phyloP scores from a whole-genome alignment of 228 moss, liverwort and hornwort genomes.

The Sphagnum magellanicum region DNA sequence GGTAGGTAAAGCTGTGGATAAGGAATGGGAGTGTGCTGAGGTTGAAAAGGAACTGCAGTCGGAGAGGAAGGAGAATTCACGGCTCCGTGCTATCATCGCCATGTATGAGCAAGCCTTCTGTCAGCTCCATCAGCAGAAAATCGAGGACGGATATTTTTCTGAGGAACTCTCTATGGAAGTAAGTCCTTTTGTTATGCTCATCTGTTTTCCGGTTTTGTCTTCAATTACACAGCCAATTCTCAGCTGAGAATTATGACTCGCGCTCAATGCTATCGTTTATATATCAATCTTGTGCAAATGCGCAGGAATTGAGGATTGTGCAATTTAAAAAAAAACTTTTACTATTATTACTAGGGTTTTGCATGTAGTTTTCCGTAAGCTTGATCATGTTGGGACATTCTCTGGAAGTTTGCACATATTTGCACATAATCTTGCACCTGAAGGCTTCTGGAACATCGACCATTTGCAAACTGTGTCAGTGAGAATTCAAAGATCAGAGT shows the following conservation, averaged over 20 bases:
- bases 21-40: conserved; percentile 52
- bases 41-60: conserved; percentile 63
- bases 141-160: conserved; percentile 38
- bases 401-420: too few relatives aligned
- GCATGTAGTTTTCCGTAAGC: not conserved
- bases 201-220: not conserved
- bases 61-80: conserved; percentile 63
- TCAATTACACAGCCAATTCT: not conserved
- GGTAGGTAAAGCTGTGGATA: conserved; percentile 20
- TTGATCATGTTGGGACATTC: not conserved
- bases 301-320: not conserved
- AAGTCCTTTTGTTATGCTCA: conserved; percentile 5
- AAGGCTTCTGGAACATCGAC: not conserved
- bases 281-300: not conserved
- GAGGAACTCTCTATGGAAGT: conserved; percentile 59
- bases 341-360: not conserved
- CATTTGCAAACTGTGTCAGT: not conserved
- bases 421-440: not conserved
- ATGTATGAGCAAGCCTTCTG: conserved; percentile 70
- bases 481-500: not conserved
- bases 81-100: conserved; percentile 42
- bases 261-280: not conserved
- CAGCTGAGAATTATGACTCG: not conserved
- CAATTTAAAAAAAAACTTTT: not conserved
- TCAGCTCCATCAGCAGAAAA: conserved; percentile 58